A percentile compares a stretch with the other conserved stretches of the same genome.
These are phyloP conservation scores for Blastocladiella britannica DNA, from an alignment of 192 early-diverging fungal species.

Conservation along the genomic window DNA sequence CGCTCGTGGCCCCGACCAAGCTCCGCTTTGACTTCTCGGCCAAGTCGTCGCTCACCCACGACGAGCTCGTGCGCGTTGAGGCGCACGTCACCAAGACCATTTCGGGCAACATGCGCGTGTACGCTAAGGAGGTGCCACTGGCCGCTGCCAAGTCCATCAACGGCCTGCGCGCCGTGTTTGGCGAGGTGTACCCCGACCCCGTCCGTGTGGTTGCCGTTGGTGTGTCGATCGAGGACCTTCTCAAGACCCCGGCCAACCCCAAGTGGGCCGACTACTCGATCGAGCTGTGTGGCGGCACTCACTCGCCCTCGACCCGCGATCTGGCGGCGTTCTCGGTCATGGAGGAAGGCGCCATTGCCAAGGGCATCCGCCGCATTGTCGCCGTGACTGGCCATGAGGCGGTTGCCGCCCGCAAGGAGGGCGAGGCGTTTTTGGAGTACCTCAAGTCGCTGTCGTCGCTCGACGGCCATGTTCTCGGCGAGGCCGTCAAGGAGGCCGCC, in stretches of 20 bases:
- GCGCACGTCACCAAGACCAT: slow-evolving; percentile 57
- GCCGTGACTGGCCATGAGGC: slow-evolving; percentile 89
- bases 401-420: slow-evolving; percentile 34
- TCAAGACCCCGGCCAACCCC: slow-evolving; percentile 51
- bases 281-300: slow-evolving; percentile 97
- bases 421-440: slow-evolving; percentile 44
- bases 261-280: slow-evolving; percentile 68
- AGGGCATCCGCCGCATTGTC: slow-evolving; percentile 87
- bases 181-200: slow-evolving; percentile 91
- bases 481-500: slow-evolving; percentile 50
- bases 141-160: slow-evolving; percentile 58
- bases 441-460: slow-evolving; percentile 37
- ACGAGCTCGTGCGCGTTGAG: slow-evolving; percentile 54
- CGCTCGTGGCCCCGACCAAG: slow-evolving; percentile 85
- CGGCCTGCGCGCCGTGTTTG: slow-evolving; percentile 92
- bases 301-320: slow-evolving; percentile 71
- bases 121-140: slow-evolving; percentile 67
- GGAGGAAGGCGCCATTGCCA: slow-evolving; percentile 82
- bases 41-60: slow-evolving; percentile 41
- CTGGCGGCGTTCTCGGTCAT: slow-evolving; percentile 68
- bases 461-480: slow-evolving; percentile 40
- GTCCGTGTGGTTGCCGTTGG: slow-evolving; percentile 92
- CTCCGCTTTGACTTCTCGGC: slow-evolving; percentile 87
- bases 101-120: slow-evolving; percentile 48
- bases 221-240: slow-evolving; percentile 62